Evolutionary conservation across 1,139 yeast species (phyloP).

Genomic region (Neolecta irregularis): DNA sequence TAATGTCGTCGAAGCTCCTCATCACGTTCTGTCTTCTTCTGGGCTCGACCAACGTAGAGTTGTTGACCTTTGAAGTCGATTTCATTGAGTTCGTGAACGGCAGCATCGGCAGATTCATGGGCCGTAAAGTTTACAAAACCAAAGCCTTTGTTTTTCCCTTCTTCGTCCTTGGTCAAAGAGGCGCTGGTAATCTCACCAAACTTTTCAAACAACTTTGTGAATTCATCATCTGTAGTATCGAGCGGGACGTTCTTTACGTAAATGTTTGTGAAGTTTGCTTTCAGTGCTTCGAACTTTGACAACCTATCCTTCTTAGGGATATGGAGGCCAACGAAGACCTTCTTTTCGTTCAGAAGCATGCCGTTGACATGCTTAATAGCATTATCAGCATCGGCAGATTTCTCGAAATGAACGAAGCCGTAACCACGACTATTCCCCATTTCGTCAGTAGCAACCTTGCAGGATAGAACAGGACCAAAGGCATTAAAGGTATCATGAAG

Average conservation of each 20-base stretch:
- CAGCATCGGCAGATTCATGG: slow-evolving; percentile 79
- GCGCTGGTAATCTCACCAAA: slow-evolving; percentile 77
- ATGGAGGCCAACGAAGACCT: slow-evolving; percentile 92
- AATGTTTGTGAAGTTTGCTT: slow-evolving; percentile 88
- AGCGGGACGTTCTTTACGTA: slow-evolving; percentile 78
- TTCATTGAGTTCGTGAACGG: slow-evolving; percentile 86
- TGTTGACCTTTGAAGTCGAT: slow-evolving; percentile 70
- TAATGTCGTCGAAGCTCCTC: slow-evolving; percentile 93
- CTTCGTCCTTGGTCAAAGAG: slow-evolving; percentile 64
- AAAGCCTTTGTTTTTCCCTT: slow-evolving; percentile 87
- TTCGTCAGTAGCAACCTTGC: slow-evolving; percentile 95
- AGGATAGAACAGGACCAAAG: slow-evolving; percentile 88
- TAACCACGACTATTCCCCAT: slow-evolving; percentile 87
- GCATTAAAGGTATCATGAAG: slow-evolving; percentile 95
- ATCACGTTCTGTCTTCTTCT: slow-evolving; percentile 94
- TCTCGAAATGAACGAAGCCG: slow-evolving; percentile 95
- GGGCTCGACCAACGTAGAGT: slow-evolving; percentile 96
- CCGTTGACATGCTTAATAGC: slow-evolving; percentile 98
- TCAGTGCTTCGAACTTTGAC: slow-evolving; percentile 79
- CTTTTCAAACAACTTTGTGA: slow-evolving; percentile 54
- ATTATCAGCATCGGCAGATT: slow-evolving; percentile 80
- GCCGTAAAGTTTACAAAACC: slow-evolving; percentile 85
- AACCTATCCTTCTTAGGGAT: slow-evolving; percentile 88
- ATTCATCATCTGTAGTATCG: slow-evolving; percentile 50
- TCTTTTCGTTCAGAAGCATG: slow-evolving; percentile 93